phyloP scores from a whole-genome alignment of 2,329 filamentous ascomycete genomes.

The Leptosphaerulina australis region DNA sequence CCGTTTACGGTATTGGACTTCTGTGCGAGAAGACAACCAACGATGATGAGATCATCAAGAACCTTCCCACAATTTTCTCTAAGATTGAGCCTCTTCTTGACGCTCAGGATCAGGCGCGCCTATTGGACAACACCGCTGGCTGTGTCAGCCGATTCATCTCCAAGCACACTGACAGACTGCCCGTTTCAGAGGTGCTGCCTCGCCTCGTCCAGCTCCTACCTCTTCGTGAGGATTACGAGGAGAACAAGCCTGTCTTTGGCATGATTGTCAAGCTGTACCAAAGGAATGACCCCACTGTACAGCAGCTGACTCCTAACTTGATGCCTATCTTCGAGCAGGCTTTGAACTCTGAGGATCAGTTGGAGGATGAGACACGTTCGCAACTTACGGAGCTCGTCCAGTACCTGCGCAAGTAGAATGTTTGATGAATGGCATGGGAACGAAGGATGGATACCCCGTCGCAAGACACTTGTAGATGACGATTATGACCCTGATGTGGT shows the following conservation, averaged over 20 bases:
- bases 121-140: conserved; percentile 91
- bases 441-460: conserved; percentile 34
- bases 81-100: conserved; percentile 87
- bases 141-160: conserved; percentile 92
- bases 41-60: conserved; percentile 72
- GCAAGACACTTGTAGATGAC: conserved; percentile 33
- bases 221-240: conserved; percentile 90
- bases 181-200: conserved; percentile 81
- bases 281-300: conserved; percentile 70
- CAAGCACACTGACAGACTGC: conserved; percentile 81
- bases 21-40: conserved; percentile 82
- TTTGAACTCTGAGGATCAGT: conserved; percentile 74
- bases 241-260: conserved; percentile 91
- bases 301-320: conserved; percentile 71
- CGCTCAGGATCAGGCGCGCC: conserved; percentile 76
- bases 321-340: conserved; percentile 76
- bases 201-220: conserved; percentile 79
- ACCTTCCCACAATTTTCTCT: conserved; percentile 76
- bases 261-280: conserved; percentile 88
- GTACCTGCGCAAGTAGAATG: conserved; percentile 51
- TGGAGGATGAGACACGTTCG: conserved; percentile 72
- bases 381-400: conserved; percentile 69
- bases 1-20: conserved; percentile 87
- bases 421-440: conserved; percentile 26
- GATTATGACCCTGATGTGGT: conserved; percentile 21